Conservation (phyloP, 163 green algal genomes). For the Botryococcus braunii region DNA sequence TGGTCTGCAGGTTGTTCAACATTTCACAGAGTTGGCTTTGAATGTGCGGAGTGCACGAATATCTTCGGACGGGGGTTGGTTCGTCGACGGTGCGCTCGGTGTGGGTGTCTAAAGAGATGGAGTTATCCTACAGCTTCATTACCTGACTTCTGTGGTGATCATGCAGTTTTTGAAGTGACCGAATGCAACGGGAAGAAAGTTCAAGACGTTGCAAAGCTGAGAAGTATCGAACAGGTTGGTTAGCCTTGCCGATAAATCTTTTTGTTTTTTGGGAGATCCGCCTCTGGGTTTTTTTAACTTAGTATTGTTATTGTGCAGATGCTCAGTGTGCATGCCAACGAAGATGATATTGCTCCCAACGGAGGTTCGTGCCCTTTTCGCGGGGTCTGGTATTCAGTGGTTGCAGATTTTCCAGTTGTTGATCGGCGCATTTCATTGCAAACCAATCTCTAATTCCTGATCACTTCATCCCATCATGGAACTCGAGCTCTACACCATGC, state of each 20-base stretch:
- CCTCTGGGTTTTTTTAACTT: background rate
- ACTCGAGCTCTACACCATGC: background rate
- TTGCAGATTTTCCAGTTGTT: background rate
- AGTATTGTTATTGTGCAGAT: background rate
- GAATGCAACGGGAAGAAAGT: constrained; percentile 33
- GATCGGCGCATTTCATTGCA: too few species aligned
- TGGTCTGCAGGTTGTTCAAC: constrained; percentile 68
- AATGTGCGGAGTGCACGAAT: constrained; percentile 76
- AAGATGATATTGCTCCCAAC: background rate
- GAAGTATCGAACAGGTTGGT: constrained; percentile 41
- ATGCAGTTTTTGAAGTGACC: constrained; percentile 41
- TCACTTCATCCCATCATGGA: background rate
- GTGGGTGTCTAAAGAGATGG: background rate
- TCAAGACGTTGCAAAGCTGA: constrained; percentile 30
- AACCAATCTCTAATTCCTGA: too few species aligned
- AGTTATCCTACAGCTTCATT: background rate
- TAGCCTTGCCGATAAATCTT: background rate
- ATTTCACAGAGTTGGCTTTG: constrained; percentile 86
- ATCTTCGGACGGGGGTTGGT: constrained; percentile 89
- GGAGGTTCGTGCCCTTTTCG: background rate
- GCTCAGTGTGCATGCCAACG: background rate
- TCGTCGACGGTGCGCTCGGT: constrained; percentile 80
- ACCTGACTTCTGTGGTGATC: background rate
- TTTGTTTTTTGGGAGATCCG: background rate
- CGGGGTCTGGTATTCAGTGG: background rate